Percentiles rank a stretch among this genome's conserved stretches.
These are phyloP conservation scores for Cordyceps sp. DNA, from an alignment of 2,329 filamentous ascomycete genomes.

Conservation along the genomic window DNA sequence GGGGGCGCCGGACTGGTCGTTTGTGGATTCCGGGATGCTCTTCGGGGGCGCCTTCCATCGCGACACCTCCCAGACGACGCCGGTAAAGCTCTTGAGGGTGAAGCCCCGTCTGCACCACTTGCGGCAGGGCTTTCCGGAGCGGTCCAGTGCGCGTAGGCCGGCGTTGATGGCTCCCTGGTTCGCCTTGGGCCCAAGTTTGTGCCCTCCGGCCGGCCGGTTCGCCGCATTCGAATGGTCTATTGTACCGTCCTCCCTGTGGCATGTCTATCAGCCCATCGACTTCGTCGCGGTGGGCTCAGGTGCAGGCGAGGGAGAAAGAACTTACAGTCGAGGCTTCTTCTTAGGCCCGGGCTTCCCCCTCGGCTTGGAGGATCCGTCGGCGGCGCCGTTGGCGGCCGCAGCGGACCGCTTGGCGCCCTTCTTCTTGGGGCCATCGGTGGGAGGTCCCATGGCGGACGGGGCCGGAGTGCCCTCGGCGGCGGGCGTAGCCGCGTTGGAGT, in stretches of 20 bases:
- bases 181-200: slow-evolving; percentile 89
- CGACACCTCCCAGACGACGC: slow-evolving; percentile 63
- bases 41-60: slow-evolving; percentile 68
- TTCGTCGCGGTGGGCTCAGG: slow-evolving; percentile 1
- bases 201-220: slow-evolving; percentile 34
- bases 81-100: slow-evolving; percentile 81
- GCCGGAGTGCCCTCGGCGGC: slow-evolving; percentile 37
- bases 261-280: slow-evolving; percentile 7
- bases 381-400: slow-evolving; percentile 29
- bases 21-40: slow-evolving; percentile 25
- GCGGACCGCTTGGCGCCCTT: slow-evolving; percentile 56
- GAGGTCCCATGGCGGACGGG: slow-evolving; percentile 41
- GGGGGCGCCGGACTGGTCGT: slow-evolving; percentile 27
- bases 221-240: slow-evolving; percentile 36
- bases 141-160: slow-evolving; percentile 81
- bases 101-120: slow-evolving; percentile 79
- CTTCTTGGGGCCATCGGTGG: slow-evolving; percentile 49
- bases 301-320: slow-evolving; percentile 11
- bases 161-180: slow-evolving; percentile 97
- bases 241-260: slow-evolving; percentile 41
- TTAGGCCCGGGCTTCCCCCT: slow-evolving; percentile 86
- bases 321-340: slow-evolving; percentile 90
- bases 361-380: slow-evolving; percentile 49
- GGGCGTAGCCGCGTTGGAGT: slow-evolving; percentile 44
- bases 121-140: slow-evolving; percentile 79